Percentiles rank a stretch among this genome's conserved stretches.
These are phyloP conservation scores for Caryopteris hybrid DNA, from an alignment of 305 asterid species.

Conservation along the genomic window DNA sequence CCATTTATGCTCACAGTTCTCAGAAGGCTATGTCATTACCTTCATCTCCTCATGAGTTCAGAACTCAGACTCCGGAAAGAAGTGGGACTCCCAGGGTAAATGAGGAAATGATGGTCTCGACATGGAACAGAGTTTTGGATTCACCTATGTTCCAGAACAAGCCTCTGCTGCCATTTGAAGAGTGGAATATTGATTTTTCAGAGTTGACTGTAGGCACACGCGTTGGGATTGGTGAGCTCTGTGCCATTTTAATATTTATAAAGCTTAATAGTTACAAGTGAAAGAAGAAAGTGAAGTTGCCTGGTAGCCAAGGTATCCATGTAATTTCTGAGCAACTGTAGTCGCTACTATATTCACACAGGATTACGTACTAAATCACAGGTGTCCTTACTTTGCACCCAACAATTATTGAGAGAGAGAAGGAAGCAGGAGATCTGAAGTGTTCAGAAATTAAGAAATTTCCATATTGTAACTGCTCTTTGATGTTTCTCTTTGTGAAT, in stretches of 20 bases:
- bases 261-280: conserved; percentile 1
- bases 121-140: conserved; percentile 86
- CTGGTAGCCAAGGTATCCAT: not conserved
- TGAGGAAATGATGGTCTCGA: conserved; percentile 69
- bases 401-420: not conserved
- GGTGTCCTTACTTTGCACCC: not conserved
- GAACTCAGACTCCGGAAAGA: conserved; percentile 55
- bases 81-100: conserved; percentile 39
- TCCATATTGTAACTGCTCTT: not conserved
- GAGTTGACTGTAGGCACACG: conserved; percentile 93
- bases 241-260: not conserved
- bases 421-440: not conserved
- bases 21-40: conserved; percentile 94
- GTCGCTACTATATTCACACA: not conserved
- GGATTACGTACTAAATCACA: not conserved
- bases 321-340: not conserved
- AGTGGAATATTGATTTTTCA: conserved; percentile 94
- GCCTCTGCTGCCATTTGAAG: conserved; percentile 87
- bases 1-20: conserved; percentile 46
- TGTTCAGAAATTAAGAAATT: not conserved
- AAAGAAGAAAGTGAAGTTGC: not conserved
- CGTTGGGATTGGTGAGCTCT: conserved; percentile 88
- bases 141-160: conserved; percentile 73
- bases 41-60: conserved; percentile 90
- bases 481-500: not conserved